Percentiles rank a stretch among this genome's conserved stretches.
These are phyloP conservation scores for Teunomyces gatunensis DNA, from an alignment of 805 yeast genomes.

Conservation along the genomic window DNA sequence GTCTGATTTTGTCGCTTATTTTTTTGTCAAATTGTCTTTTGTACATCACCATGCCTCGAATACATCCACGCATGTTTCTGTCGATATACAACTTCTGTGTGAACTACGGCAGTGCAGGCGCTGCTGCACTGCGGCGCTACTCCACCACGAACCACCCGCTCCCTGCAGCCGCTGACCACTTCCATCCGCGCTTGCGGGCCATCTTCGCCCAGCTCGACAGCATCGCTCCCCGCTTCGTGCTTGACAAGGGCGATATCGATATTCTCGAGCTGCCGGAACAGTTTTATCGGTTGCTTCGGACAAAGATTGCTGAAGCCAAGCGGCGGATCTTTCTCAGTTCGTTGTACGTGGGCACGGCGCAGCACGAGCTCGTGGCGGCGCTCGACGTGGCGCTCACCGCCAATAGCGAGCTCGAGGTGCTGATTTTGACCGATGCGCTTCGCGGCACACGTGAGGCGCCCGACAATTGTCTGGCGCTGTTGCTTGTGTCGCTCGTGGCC, in stretches of 20 bases:
- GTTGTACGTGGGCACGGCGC: constrained; percentile 80
- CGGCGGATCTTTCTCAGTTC: constrained; percentile 76
- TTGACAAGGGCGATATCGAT: constrained; percentile 54
- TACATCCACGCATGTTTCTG: constrained; percentile 19
- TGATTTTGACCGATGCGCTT: constrained; percentile 79
- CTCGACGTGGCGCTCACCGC: constrained; percentile 55
- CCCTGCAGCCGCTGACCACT: constrained; percentile 19
- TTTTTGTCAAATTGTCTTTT: neutral
- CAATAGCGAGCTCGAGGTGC: constrained; percentile 64
- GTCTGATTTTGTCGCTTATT: neutral
- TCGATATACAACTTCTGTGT: constrained; percentile 23
- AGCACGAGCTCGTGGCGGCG: constrained; percentile 68
- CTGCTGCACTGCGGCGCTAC: constrained; percentile 9
- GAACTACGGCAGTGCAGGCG: constrained; percentile 6
- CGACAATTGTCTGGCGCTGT: constrained; percentile 65
- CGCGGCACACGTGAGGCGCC: constrained; percentile 95
- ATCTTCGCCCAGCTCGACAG: constrained; percentile 55
- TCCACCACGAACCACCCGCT: constrained; percentile 29
- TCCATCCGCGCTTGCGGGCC: constrained; percentile 44
- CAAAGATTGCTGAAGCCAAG: constrained; percentile 61
- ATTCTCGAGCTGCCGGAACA: constrained; percentile 63
- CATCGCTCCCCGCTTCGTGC: constrained; percentile 65
- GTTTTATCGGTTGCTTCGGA: constrained; percentile 67
- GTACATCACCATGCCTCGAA: constrained; percentile 1
- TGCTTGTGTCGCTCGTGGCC: constrained; percentile 63